A percentile compares a stretch with the other conserved stretches of the same genome.
phyloP scores from a whole-genome alignment of 2,329 filamentous ascomycete species.

The Botrytis deweyae region DNA sequence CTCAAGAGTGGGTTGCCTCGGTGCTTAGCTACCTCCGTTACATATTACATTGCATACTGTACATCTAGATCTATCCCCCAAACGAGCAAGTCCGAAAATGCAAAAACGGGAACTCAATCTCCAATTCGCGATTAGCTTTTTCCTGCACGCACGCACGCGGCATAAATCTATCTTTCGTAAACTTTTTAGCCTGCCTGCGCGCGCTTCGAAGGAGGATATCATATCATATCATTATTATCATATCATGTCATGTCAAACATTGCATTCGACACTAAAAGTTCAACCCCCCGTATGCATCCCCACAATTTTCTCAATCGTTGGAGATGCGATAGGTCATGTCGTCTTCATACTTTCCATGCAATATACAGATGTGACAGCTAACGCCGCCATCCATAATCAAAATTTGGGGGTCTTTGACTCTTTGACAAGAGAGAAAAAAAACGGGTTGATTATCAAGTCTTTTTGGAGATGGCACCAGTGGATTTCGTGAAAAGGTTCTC shows the following conservation, averaged over 20 bases:
- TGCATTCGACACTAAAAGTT: neutral
- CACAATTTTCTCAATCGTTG: neutral
- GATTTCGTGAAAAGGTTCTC: neutral
- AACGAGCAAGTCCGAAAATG: neutral
- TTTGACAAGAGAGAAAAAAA: neutral
- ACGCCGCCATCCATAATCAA: slow-evolving; percentile 4
- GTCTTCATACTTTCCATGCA: neutral
- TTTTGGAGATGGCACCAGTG: neutral
- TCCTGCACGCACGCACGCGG: neutral
- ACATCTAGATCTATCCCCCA: neutral
- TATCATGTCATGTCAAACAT: neutral
- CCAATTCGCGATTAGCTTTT: neutral
- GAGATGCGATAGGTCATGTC: neutral
- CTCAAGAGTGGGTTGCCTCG: too few relatives aligned
- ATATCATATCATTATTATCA: neutral
- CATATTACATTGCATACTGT: too few relatives aligned
- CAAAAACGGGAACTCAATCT: neutral
- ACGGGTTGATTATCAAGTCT: neutral
- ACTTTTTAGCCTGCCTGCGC: too few relatives aligned
- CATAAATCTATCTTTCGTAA: neutral
- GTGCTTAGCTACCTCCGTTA: too few relatives aligned
- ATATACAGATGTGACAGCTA: neutral
- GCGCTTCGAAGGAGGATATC: too few relatives aligned
- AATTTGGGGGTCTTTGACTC: neutral
- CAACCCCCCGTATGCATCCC: neutral